Base-by-base conservation (phyloP, 768 basidiomycete genomes). In the Holtermannia corniformis region DNA sequence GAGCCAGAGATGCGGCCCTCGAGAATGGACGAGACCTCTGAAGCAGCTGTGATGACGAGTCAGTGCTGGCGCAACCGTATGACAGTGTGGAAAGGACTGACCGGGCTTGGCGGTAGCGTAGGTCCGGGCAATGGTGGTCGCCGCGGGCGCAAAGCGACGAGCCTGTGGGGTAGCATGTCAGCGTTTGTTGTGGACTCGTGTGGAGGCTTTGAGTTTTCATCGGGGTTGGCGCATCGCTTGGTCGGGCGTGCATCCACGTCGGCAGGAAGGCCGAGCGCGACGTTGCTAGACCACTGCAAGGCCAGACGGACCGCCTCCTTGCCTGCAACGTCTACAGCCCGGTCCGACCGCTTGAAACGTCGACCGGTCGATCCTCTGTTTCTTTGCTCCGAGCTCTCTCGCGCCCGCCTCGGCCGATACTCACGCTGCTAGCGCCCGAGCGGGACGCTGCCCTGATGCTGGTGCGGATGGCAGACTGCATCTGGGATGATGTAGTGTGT, bases 31-130 rank as follows among this genome's bases (percentile, higher is more conserved):
- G 95, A 93, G 64, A 99, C 95, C 82, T 99, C 95, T 67, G 92
- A 93, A 63, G 93, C 95, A 73, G 91, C 95, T 42, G 49, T 47
- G 57, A 64, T 57, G 59, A 51, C 48, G 70, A 76, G 72, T 74
- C 70, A 73, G 73, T 50, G 60, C 44, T 28, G 24, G 47, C 49
- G 43, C 14, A 19, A 52, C 20, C 20, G 44, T 16, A 49, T 20
- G 40, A 49, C 27, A 28, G 45, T 4, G 20, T 25, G 50, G 23
- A 19, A 43, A 53, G 41, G 27, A 71, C 86, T 61, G 62, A 96
- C 92, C 87, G 76, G 95, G 84, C 79, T 99, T 99, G 68, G 92
- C 92, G 65, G 93, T 91, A 65, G 95, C 95, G 79, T 99, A 99
- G 58, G 85, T 79, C 72, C 93, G 87, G 71, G 59, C 62, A 55